These are phyloP conservation scores for Lachancea sp. DNA, from an alignment of 805 yeast genomes.

Conservation along the genomic window DNA sequence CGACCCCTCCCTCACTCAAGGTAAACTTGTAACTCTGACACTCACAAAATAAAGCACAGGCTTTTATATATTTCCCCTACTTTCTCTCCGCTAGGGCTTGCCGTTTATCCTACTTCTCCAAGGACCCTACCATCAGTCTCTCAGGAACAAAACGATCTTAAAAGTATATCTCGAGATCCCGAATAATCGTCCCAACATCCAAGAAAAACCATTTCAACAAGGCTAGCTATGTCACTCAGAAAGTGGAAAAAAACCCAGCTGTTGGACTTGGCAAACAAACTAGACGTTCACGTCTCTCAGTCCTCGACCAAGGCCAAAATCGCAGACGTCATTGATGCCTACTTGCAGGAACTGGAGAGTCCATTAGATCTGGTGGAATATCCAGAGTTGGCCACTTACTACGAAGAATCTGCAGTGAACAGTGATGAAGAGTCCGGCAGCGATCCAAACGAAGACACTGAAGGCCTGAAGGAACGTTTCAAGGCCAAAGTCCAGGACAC, in stretches of 20 bases:
- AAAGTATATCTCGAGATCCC: too few species aligned
- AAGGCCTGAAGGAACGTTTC: conserved; percentile 15
- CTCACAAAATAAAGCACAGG: background rate
- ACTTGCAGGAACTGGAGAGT: conserved; percentile 14
- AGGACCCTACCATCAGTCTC: background rate
- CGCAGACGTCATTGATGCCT: conserved; percentile 15
- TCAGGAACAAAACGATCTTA: too few species aligned
- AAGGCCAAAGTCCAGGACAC: conserved; percentile 16
- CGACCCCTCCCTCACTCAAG: background rate
- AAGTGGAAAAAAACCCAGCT: conserved; percentile 27
- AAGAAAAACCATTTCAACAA: background rate
- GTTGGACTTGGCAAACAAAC: conserved; percentile 23
- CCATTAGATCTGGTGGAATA: conserved; percentile 23
- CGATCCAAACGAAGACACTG: conserved; percentile 11
- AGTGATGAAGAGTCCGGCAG: conserved; percentile 4
- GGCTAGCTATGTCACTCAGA: conserved; percentile 9
- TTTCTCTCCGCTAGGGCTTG: background rate
- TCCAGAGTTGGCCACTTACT: conserved; percentile 26
- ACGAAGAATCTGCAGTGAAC: conserved; percentile 10
- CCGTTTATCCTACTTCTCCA: background rate
- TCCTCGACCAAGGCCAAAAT: conserved; percentile 17
- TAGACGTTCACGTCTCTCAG: conserved; percentile 17
- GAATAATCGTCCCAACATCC: background rate
- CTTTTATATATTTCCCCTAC: background rate
- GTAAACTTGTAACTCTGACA: background rate